These are phyloP conservation scores for Lipomyces lipofer DNA, from an alignment of 805 yeast genomes.

Conservation along the genomic window DNA sequence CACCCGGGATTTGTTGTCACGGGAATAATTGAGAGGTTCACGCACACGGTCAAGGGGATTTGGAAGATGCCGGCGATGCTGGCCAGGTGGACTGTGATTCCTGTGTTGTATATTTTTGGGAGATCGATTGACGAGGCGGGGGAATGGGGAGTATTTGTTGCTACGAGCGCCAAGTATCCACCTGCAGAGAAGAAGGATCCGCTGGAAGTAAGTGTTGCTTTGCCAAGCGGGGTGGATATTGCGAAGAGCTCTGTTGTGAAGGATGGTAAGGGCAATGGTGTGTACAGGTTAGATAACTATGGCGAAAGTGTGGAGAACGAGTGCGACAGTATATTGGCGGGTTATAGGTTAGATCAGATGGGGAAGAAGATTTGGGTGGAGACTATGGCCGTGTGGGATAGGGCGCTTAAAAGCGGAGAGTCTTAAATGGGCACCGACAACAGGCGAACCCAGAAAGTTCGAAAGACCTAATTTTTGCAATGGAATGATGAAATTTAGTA, in stretches of 20 bases:
- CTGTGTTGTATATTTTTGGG: neutral
- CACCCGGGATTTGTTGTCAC: neutral
- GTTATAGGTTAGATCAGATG: neutral
- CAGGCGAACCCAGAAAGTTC: too few species aligned
- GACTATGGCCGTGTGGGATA: neutral
- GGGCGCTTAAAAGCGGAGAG: neutral
- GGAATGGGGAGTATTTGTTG: neutral
- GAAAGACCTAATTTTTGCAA: too few species aligned
- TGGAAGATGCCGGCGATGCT: neutral
- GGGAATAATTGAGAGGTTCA: neutral
- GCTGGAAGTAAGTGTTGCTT: neutral
- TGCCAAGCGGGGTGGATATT: neutral
- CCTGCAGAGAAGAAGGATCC: neutral
- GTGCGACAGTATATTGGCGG: neutral
- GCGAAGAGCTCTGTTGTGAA: neutral
- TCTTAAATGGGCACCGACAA: too few species aligned
- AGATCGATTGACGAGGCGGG: neutral
- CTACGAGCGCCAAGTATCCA: slow-evolving; percentile 2
- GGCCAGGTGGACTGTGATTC: neutral
- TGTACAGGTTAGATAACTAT: neutral
- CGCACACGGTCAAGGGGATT: neutral
- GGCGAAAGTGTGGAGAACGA: neutral
- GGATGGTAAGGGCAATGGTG: neutral
- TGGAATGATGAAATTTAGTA: too few species aligned
- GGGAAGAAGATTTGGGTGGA: neutral